Conservation (phyloP, 2,329 filamentous ascomycete species). For the Ilyonectria sp. region DNA sequence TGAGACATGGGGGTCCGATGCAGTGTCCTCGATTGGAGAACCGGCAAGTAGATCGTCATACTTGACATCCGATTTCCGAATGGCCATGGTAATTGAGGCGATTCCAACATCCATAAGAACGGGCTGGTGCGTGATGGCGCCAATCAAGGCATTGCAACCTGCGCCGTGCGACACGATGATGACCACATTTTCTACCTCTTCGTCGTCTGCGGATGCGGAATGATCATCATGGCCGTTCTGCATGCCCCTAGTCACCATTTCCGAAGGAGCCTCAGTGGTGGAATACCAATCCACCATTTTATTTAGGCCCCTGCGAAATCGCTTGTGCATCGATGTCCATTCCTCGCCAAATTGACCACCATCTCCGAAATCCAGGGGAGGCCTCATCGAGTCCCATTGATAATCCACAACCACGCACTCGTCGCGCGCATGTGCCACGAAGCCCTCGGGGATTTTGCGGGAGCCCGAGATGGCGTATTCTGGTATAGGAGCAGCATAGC, state of each 20-base stretch:
- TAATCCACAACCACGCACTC: conserved; percentile 90
- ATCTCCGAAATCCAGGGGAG: conserved; percentile 85
- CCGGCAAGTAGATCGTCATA: conserved; percentile 53
- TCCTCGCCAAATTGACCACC: conserved; percentile 93
- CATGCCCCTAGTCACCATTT: conserved; percentile 60
- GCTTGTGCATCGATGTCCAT: conserved; percentile 95
- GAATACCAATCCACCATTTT: conserved; percentile 88
- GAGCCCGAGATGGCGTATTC: conserved; percentile 86
- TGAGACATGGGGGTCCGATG: conserved; percentile 54
- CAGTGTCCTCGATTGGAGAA: conserved; percentile 42
- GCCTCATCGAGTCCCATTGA: conserved; percentile 93
- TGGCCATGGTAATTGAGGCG: conserved; percentile 92
- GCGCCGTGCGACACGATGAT: conserved; percentile 95
- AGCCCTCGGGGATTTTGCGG: conserved; percentile 87
- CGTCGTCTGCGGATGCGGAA: conserved; percentile 63
- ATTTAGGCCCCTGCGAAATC: conserved; percentile 85
- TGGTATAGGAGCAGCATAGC: conserved; percentile 84
- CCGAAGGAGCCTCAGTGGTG: conserved; percentile 66
- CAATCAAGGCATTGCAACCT: conserved; percentile 95
- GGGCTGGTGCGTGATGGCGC: conserved; percentile 91
- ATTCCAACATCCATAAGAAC: conserved; percentile 92
- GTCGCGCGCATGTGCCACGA: conserved; percentile 91
- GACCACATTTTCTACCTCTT: conserved; percentile 82
- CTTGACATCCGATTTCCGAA: conserved; percentile 68
- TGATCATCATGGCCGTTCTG: conserved; percentile 53